Percentiles rank a stretch among this genome's conserved stretches.
phyloP scores from a whole-genome alignment of 441 rosid genomes.

The Rhodomyrtus psidioides region DNA sequence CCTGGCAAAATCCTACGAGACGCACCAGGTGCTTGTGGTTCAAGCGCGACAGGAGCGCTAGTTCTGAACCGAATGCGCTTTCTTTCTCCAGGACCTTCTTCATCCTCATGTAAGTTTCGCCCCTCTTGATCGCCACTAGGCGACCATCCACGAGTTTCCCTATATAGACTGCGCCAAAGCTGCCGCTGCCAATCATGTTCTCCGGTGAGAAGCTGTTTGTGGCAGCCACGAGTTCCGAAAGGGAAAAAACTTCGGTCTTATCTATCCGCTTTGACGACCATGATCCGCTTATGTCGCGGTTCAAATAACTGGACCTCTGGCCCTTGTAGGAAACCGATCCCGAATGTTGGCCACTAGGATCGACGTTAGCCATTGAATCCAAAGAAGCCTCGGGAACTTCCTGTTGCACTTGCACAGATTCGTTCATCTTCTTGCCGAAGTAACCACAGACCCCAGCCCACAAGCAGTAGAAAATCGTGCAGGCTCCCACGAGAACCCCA shows the following conservation, averaged over 20 bases:
- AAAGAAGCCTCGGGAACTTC: slow-evolving; percentile 39
- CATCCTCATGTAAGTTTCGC: slow-evolving; percentile 33
- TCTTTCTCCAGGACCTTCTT: slow-evolving; percentile 76
- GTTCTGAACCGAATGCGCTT: slow-evolving; percentile 77
- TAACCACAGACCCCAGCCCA: slow-evolving; percentile 56
- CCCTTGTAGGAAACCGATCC: slow-evolving; percentile 50
- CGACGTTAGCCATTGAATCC: slow-evolving; percentile 11
- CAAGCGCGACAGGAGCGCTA: slow-evolving; percentile 67
- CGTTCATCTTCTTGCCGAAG: slow-evolving; percentile 54
- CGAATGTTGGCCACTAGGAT: slow-evolving; percentile 24
- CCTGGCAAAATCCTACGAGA: slow-evolving; percentile 85
- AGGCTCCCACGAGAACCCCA: slow-evolving; percentile 53
- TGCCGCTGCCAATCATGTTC: slow-evolving; percentile 78
- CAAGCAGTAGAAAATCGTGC: slow-evolving; percentile 51
- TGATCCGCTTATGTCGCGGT: slow-evolving; percentile 70
- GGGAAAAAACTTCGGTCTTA: slow-evolving; percentile 52
- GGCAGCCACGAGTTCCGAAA: slow-evolving; percentile 69
- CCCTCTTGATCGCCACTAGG: slow-evolving; percentile 80
- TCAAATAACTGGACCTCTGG: slow-evolving; percentile 58
- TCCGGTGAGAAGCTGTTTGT: slow-evolving; percentile 55
- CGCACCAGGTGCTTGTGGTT: slow-evolving; percentile 86
- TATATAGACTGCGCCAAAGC: slow-evolving; percentile 68
- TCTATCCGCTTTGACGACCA: slow-evolving; percentile 52
- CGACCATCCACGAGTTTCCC: slow-evolving; percentile 64
- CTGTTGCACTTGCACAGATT: slow-evolving; percentile 51